These are phyloP conservation scores for Lagenidium giganteum DNA, from an alignment of 352 stramenopile species.

Conservation along the genomic window DNA sequence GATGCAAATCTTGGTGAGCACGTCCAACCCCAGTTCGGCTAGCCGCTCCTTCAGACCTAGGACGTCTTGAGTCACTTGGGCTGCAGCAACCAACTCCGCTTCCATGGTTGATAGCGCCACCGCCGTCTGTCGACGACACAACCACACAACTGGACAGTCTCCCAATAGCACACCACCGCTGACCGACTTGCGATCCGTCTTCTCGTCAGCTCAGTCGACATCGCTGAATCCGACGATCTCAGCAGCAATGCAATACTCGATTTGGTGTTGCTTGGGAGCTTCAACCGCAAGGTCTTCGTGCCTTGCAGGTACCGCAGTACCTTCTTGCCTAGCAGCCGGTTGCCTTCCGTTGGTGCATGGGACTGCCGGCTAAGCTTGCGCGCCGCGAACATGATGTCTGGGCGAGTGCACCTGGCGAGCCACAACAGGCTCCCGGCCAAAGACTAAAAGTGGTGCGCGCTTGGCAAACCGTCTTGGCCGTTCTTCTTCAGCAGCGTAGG, in stretches of 20 bases:
- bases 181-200: constrained; percentile 15
- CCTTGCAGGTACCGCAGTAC: constrained; percentile 21
- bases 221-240: constrained; percentile 12
- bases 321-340: constrained; percentile 14
- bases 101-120: too few relatives aligned
- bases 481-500: too few relatives aligned
- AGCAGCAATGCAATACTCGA: too few relatives aligned
- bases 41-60: too few relatives aligned
- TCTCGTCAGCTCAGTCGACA: constrained; percentile 17
- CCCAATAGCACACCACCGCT: constrained; percentile 8
- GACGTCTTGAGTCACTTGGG: too few relatives aligned
- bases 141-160: constrained; percentile 8
- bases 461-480: constrained; percentile 7
- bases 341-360: constrained; percentile 5
- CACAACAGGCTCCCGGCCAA: constrained; percentile 29
- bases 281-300: constrained; percentile 6
- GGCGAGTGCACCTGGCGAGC: constrained; percentile 17
- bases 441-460: constrained; percentile 20
- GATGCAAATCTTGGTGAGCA: too few relatives aligned
- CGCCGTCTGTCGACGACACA: too few relatives aligned
- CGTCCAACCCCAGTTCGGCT: too few relatives aligned
- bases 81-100: too few relatives aligned
- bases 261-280: neutral
- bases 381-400: constrained; percentile 20
- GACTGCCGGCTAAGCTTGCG: constrained; percentile 8